These are phyloP conservation scores for Ceratobasidium sp. DNA, from an alignment of 1,284 basidiomycete genomes.

Conservation along the genomic window DNA sequence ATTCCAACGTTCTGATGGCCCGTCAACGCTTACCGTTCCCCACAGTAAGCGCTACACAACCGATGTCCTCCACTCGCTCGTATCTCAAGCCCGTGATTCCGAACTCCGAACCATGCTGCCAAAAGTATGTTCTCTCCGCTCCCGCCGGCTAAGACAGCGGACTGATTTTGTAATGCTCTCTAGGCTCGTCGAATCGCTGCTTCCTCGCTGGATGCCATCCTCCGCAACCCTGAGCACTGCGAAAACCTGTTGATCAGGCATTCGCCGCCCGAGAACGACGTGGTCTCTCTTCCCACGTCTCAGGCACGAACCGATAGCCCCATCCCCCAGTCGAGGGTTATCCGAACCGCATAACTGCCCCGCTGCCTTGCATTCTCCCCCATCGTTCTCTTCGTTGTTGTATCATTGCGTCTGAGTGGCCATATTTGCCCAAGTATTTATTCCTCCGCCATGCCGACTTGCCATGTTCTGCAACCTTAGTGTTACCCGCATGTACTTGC, in stretches of 20 bases:
- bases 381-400: slow-evolving; percentile 9
- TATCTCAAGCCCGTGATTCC: slow-evolving; percentile 42
- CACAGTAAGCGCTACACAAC: slow-evolving; percentile 71
- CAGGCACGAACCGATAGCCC: slow-evolving; percentile 56
- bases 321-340: slow-evolving; percentile 65
- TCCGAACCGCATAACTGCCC: slow-evolving; percentile 68
- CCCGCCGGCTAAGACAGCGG: not conserved
- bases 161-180: not conserved
- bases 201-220: slow-evolving; percentile 26
- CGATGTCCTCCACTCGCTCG: slow-evolving; percentile 67
- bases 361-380: not conserved
- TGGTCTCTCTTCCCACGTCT: slow-evolving; percentile 29
- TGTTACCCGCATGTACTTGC: slow-evolving; percentile 23
- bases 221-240: slow-evolving; percentile 20
- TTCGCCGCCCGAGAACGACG: slow-evolving; percentile 39
- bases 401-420: slow-evolving; percentile 21
- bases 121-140: slow-evolving; percentile 28
- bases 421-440: slow-evolving; percentile 28
- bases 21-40: slow-evolving; percentile 14
- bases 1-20: not conserved
- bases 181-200: slow-evolving; percentile 33
- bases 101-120: slow-evolving; percentile 40
- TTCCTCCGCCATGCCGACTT: slow-evolving; percentile 17
- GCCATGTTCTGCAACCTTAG: slow-evolving; percentile 10
- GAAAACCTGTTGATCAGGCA: slow-evolving; percentile 38